Base-by-base conservation (phyloP, 768 basidiomycete species). In the Candolleomyces eurysporus region DNA sequence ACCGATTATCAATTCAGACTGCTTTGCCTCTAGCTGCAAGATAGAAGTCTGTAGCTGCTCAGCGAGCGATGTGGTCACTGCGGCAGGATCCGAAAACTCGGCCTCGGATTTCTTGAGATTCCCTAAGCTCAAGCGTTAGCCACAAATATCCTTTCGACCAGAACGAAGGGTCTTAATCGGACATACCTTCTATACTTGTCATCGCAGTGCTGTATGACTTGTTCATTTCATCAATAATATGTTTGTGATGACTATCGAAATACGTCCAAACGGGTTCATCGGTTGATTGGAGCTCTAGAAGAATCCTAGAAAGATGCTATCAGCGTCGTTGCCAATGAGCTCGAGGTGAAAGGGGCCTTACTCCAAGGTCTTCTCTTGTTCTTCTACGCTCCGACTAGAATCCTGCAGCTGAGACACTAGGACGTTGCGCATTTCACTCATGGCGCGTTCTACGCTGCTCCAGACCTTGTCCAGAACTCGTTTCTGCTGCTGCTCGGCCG, bases 291-390 rank as follows among this genome's bases (percentile, higher is more conserved):
- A 99, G 75, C 64, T 99, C 96, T 54, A 95, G 78, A 36, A 98
- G 75, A 53, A 98, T 90, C 68, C 96, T 98, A 65, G 13, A 21
- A 10, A 53, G 48, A 17, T 60, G 7, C 40, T 46, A 45, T 54
- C 45, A 39, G 39, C 39, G 16, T 56, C 36, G 42, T 40, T 43
- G 8, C 13, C 36, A 17, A 52, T 9, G 22, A 17, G 32, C 16
- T 4, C 30, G 45, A 55, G 11, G 49, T 21, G 39, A 53, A 14
- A 43, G 31, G 60, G 19, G 1, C 75, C 88, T 66, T 68, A 94
- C 97, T 98, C 96, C 58, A 99, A 90, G 1, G 92, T 97, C 78
- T 92, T 94, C 76, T 98, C 96, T 62, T 97, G 94, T 65, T 98
- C 96, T 64, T 99, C 97, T 4, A 94, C 82, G 50, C 84, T 87